Base-by-base conservation (phyloP, 1,284 basidiomycete species). In the Leccinum pseudoinsigne region DNA sequence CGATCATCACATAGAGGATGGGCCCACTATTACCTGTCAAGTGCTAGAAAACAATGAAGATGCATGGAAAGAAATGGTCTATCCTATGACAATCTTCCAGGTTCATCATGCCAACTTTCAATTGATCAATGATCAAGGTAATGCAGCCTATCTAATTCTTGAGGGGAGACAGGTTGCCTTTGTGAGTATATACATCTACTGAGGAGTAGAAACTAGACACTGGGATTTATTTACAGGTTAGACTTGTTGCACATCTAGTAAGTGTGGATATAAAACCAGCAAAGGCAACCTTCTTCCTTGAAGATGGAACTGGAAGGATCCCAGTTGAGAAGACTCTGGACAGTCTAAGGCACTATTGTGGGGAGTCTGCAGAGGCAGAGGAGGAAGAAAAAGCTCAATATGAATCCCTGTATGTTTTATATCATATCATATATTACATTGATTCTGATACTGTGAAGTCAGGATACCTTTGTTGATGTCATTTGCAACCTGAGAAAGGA, bases 221-320 rank as follows among this genome's bases (percentile, higher is more conserved):
- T 53, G 58, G 56, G 18, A n/a, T 28, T 11, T 57, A 11, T 47
- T 21, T 55, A 56, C 8, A 74, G 72, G 58, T 76, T 28, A 28
- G 31, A 50, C 58, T 74, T 53, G 68, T 71, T 60, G 71, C 69
- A 4, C 72, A 76, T 63, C 65, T 74, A 26, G 45, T 14, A 55
- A 38, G 23, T 2, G 62, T 68, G 7, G 38, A 68, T 0, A 55
- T 55, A 31, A 6, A 3, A 1, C 0, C 54, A 54, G 55, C 61
- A 53, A 50, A 12, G 5, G 56, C 50, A 53, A 5, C 3, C 4
- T 76, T 57, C 5, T 0, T 2, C 10, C 71, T 74, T 23, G 76
- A 76, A 56, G 73, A 74, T 63, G 73, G 76, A 14, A 77, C 73
- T 57, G 73, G 73, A 12, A 66, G 50, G 9, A 72, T 76, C 45